Conservation (phyloP, 2,329 filamentous ascomycete species). For the Xylariaceae sp. region DNA sequence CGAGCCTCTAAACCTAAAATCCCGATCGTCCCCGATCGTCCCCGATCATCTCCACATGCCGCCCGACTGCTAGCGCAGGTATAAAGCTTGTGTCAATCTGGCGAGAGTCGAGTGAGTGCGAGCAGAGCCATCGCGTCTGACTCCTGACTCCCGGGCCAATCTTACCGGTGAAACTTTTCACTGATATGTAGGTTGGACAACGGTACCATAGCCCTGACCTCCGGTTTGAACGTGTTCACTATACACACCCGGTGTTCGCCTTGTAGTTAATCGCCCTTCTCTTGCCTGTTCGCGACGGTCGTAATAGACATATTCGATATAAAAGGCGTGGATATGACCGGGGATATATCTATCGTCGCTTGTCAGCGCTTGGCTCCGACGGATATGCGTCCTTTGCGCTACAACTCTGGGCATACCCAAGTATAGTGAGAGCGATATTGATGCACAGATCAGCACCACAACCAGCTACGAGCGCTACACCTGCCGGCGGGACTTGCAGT, state of each 20-base stretch:
- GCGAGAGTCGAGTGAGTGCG: not conserved
- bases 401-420: conserved; percentile 46
- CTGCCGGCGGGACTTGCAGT: conserved; percentile 56
- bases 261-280: conserved; percentile 49
- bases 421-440: conserved; percentile 60
- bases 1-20: not conserved
- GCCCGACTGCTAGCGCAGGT: not conserved
- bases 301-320: conserved; percentile 78
- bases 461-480: conserved; percentile 58
- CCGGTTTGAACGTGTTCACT: conserved; percentile 67
- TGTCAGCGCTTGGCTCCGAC: conserved; percentile 8
- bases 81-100: not conserved
- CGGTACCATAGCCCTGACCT: conserved; percentile 58
- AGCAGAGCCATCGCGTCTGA: not conserved
- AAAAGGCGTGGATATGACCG: conserved; percentile 75
- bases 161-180: conserved; percentile 3
- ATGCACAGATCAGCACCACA: conserved; percentile 60
- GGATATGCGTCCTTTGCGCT: not conserved
- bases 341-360: conserved; percentile 56
- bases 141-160: not conserved
- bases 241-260: conserved; percentile 61
- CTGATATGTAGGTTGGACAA: conserved; percentile 32
- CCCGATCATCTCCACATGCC: not conserved
- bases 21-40: no score
- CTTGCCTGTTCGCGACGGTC: conserved; percentile 60